Evolutionary conservation across 2,329 filamentous ascomycete species (phyloP).

Genomic region (Trichoderma cornu-damae): DNA sequence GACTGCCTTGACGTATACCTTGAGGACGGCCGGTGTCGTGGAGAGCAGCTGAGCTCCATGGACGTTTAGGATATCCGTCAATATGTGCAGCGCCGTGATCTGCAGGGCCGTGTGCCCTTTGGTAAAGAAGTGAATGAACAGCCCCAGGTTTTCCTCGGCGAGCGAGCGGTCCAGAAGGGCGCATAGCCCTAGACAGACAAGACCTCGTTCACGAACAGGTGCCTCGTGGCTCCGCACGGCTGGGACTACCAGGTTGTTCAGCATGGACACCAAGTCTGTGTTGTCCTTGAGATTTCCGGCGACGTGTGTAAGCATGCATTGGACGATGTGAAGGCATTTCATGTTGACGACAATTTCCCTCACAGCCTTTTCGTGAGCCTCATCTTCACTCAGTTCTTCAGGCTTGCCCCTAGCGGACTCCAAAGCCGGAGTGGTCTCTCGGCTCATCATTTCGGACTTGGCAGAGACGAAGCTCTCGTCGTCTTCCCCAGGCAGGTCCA

Average conservation of each 20-base stretch:
- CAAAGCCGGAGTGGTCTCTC: constrained; percentile 53
- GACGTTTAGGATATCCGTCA: constrained; percentile 87
- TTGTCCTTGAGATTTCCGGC: constrained; percentile 83
- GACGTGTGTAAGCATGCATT: constrained; percentile 95
- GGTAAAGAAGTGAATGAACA: constrained; percentile 94
- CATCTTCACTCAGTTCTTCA: constrained; percentile 55
- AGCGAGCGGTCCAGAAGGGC: constrained; percentile 87
- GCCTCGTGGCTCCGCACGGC: constrained; percentile 91
- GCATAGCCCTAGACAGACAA: constrained; percentile 85
- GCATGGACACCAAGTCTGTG: constrained; percentile 88
- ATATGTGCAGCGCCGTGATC: constrained; percentile 82
- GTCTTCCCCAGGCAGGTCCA: constrained; percentile 55
- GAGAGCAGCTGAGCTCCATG: constrained; percentile 75
- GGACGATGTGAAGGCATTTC: constrained; percentile 95
- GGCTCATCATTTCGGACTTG: constrained; percentile 74
- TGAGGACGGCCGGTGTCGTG: constrained; percentile 64
- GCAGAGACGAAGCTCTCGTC: constrained; percentile 88
- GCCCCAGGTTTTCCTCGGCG: constrained; percentile 81
- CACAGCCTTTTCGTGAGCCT: constrained; percentile 69
- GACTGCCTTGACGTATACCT: constrained; percentile 79
- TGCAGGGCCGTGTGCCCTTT: constrained; percentile 89
- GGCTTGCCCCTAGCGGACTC: constrained; percentile 35
- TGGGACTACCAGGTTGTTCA: constrained; percentile 94
- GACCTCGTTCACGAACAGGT: constrained; percentile 82
- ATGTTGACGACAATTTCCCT: constrained; percentile 95